These are phyloP conservation scores for Trametes elegans DNA, from an alignment of 768 basidiomycete genomes.

Conservation along the genomic window DNA sequence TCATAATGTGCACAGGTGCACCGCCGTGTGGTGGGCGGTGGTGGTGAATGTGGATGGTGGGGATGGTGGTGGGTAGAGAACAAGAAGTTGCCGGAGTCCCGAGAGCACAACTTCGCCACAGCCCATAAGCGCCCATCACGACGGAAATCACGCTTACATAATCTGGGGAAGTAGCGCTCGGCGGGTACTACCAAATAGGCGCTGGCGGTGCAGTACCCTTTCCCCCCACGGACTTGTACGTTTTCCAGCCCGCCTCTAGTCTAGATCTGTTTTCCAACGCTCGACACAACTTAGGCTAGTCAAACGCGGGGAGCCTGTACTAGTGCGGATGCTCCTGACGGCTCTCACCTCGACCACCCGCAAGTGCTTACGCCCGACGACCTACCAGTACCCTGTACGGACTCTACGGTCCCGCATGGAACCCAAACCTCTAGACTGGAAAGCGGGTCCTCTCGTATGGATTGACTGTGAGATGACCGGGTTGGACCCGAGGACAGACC, in stretches of 20 bases:
- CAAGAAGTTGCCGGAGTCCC: too few relatives aligned
- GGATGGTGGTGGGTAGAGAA: background rate
- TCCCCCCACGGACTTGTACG: too few relatives aligned
- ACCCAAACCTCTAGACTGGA: slow-evolving; percentile 37
- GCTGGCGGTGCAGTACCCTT: too few relatives aligned
- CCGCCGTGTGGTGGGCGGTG: background rate
- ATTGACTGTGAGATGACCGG: slow-evolving; percentile 91
- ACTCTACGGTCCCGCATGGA: slow-evolving; percentile 9
- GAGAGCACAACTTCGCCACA: too few relatives aligned
- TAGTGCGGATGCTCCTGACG: background rate
- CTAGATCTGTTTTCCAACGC: too few relatives aligned
- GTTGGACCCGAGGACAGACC: slow-evolving; percentile 61
- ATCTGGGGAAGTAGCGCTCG: too few relatives aligned
- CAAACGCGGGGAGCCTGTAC: too few relatives aligned
- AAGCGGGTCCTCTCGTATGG: slow-evolving; percentile 75
- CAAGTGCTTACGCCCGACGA: slow-evolving; percentile 1
- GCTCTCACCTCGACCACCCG: background rate
- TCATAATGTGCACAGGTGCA: slow-evolving; percentile 14
- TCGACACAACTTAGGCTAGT: too few relatives aligned
- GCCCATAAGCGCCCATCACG: background rate
- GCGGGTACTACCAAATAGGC: too few relatives aligned
- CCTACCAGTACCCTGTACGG: too few relatives aligned
- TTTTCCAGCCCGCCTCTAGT: too few relatives aligned
- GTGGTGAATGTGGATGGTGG: background rate
- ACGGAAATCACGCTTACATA: too few relatives aligned